phyloP scores from a whole-genome alignment of 2,329 filamentous ascomycete species.

The Aspergillus sp. region DNA sequence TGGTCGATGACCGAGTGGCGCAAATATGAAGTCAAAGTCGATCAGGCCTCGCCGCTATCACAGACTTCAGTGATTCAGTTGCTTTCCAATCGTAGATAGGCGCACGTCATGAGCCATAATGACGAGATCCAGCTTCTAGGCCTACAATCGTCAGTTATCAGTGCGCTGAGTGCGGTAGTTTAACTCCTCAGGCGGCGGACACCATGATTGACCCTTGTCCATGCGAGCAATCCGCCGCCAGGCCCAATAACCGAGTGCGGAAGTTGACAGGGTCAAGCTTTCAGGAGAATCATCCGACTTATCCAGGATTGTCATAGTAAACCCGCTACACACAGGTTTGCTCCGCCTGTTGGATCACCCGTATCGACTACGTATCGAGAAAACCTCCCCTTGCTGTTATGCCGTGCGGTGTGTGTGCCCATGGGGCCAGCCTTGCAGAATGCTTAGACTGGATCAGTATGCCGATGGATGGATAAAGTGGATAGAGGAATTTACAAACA shows the following conservation, averaged over 20 bases:
- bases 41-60: neutral
- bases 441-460: neutral
- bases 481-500: neutral
- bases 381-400: neutral
- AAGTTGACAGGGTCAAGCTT: constrained; percentile 13
- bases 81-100: neutral
- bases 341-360: neutral
- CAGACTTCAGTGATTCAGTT: neutral
- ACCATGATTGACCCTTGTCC: too few species aligned
- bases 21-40: constrained; percentile 15
- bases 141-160: neutral
- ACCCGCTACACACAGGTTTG: neutral
- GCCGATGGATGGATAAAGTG: too few species aligned
- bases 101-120: neutral
- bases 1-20: constrained; percentile 5
- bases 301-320: constrained; percentile 5
- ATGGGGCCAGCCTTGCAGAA: constrained; percentile 3
- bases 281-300: constrained; percentile 12
- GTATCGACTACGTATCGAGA: neutral
- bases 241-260: neutral
- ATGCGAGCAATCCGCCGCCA: neutral
- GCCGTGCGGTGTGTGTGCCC: neutral
- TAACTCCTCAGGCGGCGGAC: neutral
- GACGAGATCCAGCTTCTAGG: neutral
- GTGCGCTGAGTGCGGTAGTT: neutral